Percentiles rank a stretch among this genome's conserved stretches.
phyloP scores from a whole-genome alignment of 2,329 filamentous ascomycete genomes.

The Fusarium agapanthi region DNA sequence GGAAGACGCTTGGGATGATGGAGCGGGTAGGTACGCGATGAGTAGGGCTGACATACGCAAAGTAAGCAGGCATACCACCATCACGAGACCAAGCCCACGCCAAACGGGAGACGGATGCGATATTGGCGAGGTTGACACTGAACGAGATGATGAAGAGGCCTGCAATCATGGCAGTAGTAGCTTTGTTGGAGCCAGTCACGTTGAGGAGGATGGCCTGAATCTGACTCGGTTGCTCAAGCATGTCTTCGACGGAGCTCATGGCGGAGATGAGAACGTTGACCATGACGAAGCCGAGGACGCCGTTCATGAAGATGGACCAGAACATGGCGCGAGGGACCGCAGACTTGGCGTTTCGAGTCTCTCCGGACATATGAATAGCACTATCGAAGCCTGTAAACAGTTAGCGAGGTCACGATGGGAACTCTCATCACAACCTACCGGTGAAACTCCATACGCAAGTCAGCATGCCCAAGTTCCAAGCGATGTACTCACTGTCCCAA shows the following conservation, averaged over 20 bases:
- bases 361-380: conserved; percentile 40
- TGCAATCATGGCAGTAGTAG: conserved; percentile 37
- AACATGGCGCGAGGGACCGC: conserved; percentile 40
- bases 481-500: conserved; percentile 36
- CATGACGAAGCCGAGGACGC: conserved; percentile 39
- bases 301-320: conserved; percentile 43
- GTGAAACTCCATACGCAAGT: conserved; percentile 42
- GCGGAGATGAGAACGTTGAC: conserved; percentile 40
- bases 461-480: conserved; percentile 40
- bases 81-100: conserved; percentile 41
- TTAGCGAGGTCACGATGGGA: not conserved
- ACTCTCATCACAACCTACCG: not conserved
- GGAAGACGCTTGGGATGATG: conserved; percentile 36
- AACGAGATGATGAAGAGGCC: conserved; percentile 39
- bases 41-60: conserved; percentile 37
- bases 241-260: conserved; percentile 39
- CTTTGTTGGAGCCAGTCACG: conserved; percentile 31
- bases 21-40: conserved; percentile 38
- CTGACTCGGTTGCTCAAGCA: conserved; percentile 32
- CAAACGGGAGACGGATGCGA: conserved; percentile 37
- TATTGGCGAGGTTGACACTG: conserved; percentile 39
- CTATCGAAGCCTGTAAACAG: conserved; percentile 32
- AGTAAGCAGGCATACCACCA: conserved; percentile 38
- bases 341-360: conserved; percentile 39
- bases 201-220: conserved; percentile 35